Conservation (phyloP, 495 filamentous ascomycete genomes). For the Xylaria palmicola region DNA sequence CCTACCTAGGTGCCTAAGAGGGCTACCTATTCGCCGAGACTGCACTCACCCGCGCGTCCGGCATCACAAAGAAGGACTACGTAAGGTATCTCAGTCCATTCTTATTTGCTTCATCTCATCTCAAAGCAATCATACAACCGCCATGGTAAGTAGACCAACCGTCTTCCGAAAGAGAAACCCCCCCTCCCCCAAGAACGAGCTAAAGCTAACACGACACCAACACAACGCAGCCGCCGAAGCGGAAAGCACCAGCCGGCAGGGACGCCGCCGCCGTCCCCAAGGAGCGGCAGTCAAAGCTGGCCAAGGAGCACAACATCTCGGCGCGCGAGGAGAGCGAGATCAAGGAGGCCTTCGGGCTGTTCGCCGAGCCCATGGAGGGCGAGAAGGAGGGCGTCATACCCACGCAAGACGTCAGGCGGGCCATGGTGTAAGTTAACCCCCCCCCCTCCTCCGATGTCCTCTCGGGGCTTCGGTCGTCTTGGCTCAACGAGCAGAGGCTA, state of each 20-base stretch:
- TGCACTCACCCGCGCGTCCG: no score
- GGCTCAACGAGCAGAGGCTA: no score
- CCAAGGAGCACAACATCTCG: conserved; percentile 81
- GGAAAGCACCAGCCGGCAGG: conserved; percentile 31
- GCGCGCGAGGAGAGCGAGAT: conserved; percentile 85
- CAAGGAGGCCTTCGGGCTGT: conserved; percentile 82
- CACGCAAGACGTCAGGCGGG: conserved; percentile 75
- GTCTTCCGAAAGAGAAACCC: no score
- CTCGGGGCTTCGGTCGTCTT: not conserved
- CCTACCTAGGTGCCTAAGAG: no score
- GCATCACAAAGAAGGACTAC: no score
- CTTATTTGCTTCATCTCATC: not conserved
- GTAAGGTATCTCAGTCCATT: no score
- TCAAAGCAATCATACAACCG: not conserved
- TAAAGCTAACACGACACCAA: conserved; percentile 5
- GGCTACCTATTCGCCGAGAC: no score
- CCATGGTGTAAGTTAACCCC: conserved; percentile 64
- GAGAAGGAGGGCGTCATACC: conserved; percentile 73
- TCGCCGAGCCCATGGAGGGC: conserved; percentile 65
- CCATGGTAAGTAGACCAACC: conserved; percentile 3
- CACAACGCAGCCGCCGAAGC: conserved; percentile 43
- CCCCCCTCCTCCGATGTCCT: not conserved
- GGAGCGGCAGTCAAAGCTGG: conserved; percentile 70
- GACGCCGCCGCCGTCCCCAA: conserved; percentile 24
- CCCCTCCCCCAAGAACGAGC: not conserved